Evolutionary conservation across 495 filamentous ascomycete genomes (phyloP).

Genomic region (Hamigera avellanea): DNA sequence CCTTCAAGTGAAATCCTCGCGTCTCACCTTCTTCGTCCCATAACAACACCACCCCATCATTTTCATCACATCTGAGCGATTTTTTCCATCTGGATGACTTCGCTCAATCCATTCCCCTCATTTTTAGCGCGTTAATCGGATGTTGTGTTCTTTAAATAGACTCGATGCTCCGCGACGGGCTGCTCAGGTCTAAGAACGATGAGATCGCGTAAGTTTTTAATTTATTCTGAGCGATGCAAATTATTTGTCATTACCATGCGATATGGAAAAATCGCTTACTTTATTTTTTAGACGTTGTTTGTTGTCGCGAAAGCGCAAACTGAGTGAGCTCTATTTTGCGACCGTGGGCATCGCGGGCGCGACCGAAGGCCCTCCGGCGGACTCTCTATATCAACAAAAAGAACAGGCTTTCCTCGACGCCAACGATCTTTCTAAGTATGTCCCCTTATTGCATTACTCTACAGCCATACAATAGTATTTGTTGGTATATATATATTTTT

Average conservation of each 20-base stretch:
- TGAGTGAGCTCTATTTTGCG: conserved; percentile 64
- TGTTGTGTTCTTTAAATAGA: conserved; percentile 43
- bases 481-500: conserved; percentile 10
- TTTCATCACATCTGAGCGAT: conserved; percentile 45
- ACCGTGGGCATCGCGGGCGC: conserved; percentile 37
- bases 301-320: conserved; percentile 69
- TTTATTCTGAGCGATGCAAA: conserved; percentile 19
- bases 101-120: conserved; percentile 30
- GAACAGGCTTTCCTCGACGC: conserved; percentile 56
- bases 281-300: conserved; percentile 53
- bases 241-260: conserved; percentile 1
- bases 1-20: conserved; percentile 30
- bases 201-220: conserved; percentile 47
- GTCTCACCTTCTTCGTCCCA: conserved; percentile 27
- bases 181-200: conserved; percentile 46
- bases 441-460: conserved; percentile 11
- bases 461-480: conserved; percentile 6
- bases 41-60: conserved; percentile 32
- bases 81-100: conserved; percentile 40
- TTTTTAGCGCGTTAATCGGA: conserved; percentile 47
- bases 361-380: conserved; percentile 40
- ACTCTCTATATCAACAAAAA: conserved; percentile 39
- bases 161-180: conserved; percentile 47
- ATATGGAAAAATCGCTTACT: conserved; percentile 19
- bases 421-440: conserved; percentile 69